phyloP scores from a whole-genome alignment of 2,329 filamentous ascomycete genomes.

The Aureobasidium sp. region DNA sequence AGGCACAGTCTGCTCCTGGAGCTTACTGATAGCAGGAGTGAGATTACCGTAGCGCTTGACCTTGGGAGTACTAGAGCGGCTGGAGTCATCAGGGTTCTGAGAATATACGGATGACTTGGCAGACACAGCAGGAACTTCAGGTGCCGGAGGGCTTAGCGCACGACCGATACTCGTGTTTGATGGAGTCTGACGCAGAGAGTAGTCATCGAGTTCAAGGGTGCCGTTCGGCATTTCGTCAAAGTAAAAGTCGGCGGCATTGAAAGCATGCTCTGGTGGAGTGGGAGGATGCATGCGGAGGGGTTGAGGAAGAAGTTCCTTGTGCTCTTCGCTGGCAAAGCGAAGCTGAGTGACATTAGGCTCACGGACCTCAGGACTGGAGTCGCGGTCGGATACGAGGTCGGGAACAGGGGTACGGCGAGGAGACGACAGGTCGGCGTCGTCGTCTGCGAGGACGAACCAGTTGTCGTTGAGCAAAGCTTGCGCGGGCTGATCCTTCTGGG shows the following conservation, averaged over 20 bases:
- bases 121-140: constrained; percentile 21
- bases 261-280: constrained; percentile 27
- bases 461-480: constrained; percentile 39
- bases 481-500: constrained; percentile 25
- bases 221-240: constrained; percentile 16
- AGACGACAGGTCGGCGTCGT: constrained; percentile 23
- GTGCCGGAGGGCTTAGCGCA: constrained; percentile 22
- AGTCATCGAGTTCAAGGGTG: constrained; percentile 16
- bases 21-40: constrained; percentile 36
- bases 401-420: constrained; percentile 19
- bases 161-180: constrained; percentile 22
- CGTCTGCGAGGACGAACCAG: constrained; percentile 37
- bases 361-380: constrained; percentile 20
- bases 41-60: constrained; percentile 43
- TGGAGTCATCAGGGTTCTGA: constrained; percentile 19
- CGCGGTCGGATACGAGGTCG: constrained; percentile 22
- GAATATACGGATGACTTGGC: constrained; percentile 29
- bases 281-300: constrained; percentile 45
- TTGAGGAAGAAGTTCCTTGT: constrained; percentile 28
- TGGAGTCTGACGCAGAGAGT: constrained; percentile 12
- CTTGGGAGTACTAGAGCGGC: constrained; percentile 31
- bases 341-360: constrained; percentile 6
- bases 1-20: constrained; percentile 18
- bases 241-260: constrained; percentile 4
- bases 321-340: constrained; percentile 12